A percentile compares a stretch with the other conserved stretches of the same genome.
Conservation (phyloP, 108 stramenopile genomes). For the Skeletonema menzelii region DNA sequence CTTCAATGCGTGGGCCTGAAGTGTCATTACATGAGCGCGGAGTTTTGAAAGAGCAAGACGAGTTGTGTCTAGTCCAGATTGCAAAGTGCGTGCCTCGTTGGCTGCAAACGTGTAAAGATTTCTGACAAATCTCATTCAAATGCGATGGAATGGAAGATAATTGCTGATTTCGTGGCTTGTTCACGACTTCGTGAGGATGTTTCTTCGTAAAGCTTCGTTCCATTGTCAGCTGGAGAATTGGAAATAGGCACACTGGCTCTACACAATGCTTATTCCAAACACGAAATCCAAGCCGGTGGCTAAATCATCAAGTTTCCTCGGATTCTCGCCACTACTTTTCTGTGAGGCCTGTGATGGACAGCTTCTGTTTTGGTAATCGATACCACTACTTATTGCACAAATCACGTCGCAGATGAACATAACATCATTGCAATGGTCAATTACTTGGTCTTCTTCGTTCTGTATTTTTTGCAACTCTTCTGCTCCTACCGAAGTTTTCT, state of each 20-base stretch:
- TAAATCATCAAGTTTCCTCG: slow-evolving; percentile 21
- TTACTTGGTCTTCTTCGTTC: slow-evolving; percentile 13
- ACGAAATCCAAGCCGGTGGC: slow-evolving; percentile 16
- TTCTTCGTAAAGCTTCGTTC: slow-evolving; percentile 2
- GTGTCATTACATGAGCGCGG: slow-evolving; percentile 27
- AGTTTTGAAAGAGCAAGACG: slow-evolving; percentile 21
- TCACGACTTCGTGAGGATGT: not conserved
- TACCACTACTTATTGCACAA: slow-evolving; percentile 22
- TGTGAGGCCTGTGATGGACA: not conserved
- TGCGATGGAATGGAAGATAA: slow-evolving; percentile 12
- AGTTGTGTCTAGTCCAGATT: slow-evolving; percentile 18
- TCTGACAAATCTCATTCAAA: slow-evolving; percentile 31
- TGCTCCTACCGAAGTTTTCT: slow-evolving; percentile 21
- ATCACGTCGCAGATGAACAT: slow-evolving; percentile 27
- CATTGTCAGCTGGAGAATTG: not conserved
- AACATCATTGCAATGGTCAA: slow-evolving; percentile 41
- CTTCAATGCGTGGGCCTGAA: slow-evolving; percentile 30
- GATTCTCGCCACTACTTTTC: not conserved
- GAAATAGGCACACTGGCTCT: slow-evolving; percentile 16
- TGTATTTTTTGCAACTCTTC: slow-evolving; percentile 15
- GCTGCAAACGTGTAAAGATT: slow-evolving; percentile 23
- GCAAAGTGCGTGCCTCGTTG: slow-evolving; percentile 16
- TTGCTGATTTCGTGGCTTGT: not conserved
- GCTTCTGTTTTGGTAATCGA: slow-evolving; percentile 10
- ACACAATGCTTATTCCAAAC: slow-evolving; percentile 16